phyloP scores from a whole-genome alignment of 345 rosid genomes.

The Raphanus sativus region DNA sequence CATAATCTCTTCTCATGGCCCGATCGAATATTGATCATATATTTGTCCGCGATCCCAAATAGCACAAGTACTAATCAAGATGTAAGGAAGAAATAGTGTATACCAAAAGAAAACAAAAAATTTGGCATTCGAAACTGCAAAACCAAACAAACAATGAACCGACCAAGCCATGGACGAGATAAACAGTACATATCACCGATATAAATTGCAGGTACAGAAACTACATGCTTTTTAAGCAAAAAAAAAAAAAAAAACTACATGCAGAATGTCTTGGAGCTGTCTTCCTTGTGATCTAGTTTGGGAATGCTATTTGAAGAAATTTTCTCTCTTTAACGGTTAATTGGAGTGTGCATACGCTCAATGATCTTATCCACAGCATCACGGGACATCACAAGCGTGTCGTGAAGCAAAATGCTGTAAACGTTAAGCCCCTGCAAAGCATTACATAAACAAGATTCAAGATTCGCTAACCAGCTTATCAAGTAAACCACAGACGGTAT shows the following conservation, averaged over 20 bases:
- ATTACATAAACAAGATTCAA: conserved; percentile 16
- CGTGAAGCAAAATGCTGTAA: conserved; percentile 85
- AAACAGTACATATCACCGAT: conserved; percentile 6
- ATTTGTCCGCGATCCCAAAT: too few species aligned
- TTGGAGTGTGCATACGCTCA: conserved; percentile 78
- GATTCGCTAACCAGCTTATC: not conserved
- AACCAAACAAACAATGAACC: not conserved
- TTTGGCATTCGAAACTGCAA: not conserved
- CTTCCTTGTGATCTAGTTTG: conserved; percentile 18
- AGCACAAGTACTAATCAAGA: too few species aligned
- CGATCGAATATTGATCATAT: too few species aligned
- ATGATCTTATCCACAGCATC: conserved; percentile 78
- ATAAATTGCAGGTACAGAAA: conserved; percentile 8
- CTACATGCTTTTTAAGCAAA: too few species aligned
- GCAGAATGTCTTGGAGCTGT: not conserved
- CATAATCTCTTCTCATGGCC: too few species aligned
- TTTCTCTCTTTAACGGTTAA: conserved; percentile 55
- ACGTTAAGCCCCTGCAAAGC: conserved; percentile 81
- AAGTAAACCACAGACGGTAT: not conserved
- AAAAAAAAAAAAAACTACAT: too few species aligned
- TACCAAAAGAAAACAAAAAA: too few species aligned
- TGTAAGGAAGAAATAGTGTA: too few species aligned
- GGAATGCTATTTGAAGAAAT: not conserved
- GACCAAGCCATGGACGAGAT: conserved; percentile 2
- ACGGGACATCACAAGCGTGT: conserved; percentile 87